Evolutionary conservation across 768 basidiomycete genomes (phyloP), one percentile per base, ranked within the genome.

Genomic region (Phylloporus sp.): DNA sequence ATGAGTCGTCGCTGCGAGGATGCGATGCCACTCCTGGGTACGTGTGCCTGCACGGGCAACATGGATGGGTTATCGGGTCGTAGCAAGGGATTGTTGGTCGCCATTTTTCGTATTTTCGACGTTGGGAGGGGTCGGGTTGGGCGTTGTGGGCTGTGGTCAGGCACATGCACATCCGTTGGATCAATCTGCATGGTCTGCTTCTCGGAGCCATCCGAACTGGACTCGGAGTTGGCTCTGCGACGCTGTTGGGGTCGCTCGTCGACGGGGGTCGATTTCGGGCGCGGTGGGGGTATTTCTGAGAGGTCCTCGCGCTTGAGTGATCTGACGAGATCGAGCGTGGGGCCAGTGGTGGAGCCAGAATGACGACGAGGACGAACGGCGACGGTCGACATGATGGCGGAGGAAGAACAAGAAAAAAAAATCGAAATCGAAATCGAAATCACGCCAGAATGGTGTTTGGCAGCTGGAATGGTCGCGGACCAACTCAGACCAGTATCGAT

Each of bases 1-100:
- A 86, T 96, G 15, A 99, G 74, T 41, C 86, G 71, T 22, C 93
- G 76, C 44, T 79, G 77, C 2, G 71, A 67, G 0, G 76, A 71
- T 9, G 72, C 71, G n/a, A 75, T 67, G 27, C 75, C 73, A 8
- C 75, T 76, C 46, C 78, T 71, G 43, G 83, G 71, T 9, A 90
- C 86, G 35, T 83, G 81, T 3, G 89, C 89, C 58, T 88, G 86
- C 1, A 89, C 75, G 24, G 92, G 92, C 5, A 92, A 70, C 81
- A 90, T 85, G 48, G 80, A 74, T 0, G 89, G 89, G 63, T 90
- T 90, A 1, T 81, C 75, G 3, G 72, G 65, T 10, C 69, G 67
- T 7, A 75, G 72, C 21, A 78, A 57, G 4, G 79, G 74, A 46
- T 72, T 75, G 56, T 74, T 61, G 49, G 70, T 60, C 14, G 67